Evolutionary conservation across 352 stramenopile species (phyloP).

Genomic region (Pythium inflatum): DNA sequence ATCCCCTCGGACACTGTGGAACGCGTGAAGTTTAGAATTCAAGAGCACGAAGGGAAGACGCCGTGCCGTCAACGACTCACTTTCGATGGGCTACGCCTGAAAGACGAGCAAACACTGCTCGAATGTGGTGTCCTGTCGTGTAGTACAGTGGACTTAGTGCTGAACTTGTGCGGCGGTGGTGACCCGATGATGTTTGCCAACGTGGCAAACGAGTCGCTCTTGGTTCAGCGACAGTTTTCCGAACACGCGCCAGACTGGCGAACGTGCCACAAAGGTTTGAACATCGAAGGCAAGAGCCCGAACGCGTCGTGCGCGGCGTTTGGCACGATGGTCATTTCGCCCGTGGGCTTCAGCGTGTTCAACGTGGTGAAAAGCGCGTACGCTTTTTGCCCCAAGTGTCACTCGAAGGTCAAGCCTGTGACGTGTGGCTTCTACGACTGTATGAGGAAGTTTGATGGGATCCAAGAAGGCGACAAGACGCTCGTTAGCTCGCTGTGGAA

Average conservation of each 20-base stretch:
- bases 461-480: not conserved
- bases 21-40: too few relatives aligned
- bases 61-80: slow-evolving; percentile 90
- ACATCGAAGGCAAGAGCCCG: slow-evolving; percentile 40
- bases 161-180: slow-evolving; percentile 64
- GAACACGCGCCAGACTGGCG: slow-evolving; percentile 21
- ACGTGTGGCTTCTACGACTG: slow-evolving; percentile 14
- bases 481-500: slow-evolving; percentile 2
- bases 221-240: slow-evolving; percentile 26
- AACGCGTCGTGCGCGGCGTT: slow-evolving; percentile 28
- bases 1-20: too few relatives aligned
- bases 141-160: slow-evolving; percentile 84
- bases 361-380: slow-evolving; percentile 30
- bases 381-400: slow-evolving; percentile 31
- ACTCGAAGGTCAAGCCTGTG: not conserved
- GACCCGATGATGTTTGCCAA: slow-evolving; percentile 30
- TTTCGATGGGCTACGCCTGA: slow-evolving; percentile 90
- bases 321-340: slow-evolving; percentile 32
- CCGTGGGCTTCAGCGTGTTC: slow-evolving; percentile 21
- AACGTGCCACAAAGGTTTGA: slow-evolving; percentile 26
- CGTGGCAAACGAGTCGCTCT: slow-evolving; percentile 19
- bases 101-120: slow-evolving; percentile 83
- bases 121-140: slow-evolving; percentile 92
- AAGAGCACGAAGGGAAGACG: slow-evolving; percentile 54
- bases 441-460: slow-evolving; percentile 10